Conservation (phyloP, 768 basidiomycete species). For the Gymnopilus dilepis region DNA sequence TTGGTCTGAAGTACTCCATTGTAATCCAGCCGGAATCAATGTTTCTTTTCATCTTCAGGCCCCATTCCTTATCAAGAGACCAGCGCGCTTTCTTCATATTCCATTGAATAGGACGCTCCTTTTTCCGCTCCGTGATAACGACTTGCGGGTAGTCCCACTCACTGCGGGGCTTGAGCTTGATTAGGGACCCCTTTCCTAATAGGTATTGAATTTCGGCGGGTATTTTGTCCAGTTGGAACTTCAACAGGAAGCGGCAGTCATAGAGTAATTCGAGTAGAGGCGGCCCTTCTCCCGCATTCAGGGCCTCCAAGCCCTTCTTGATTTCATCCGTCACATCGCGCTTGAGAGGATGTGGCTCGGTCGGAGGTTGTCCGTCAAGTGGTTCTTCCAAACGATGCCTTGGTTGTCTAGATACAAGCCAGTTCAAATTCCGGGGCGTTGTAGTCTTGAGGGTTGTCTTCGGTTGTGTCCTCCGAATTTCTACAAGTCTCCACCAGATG, state of each 20-base stretch:
- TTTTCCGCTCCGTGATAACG: slow-evolving; percentile 1
- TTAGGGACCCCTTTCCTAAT: neutral
- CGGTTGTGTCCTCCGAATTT: slow-evolving; percentile 31
- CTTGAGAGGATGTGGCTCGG: slow-evolving; percentile 31
- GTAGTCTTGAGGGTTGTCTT: slow-evolving; percentile 10
- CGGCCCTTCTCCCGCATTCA: slow-evolving; percentile 24
- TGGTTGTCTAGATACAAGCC: slow-evolving; percentile 69
- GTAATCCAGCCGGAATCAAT: slow-evolving; percentile 46
- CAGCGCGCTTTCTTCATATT: slow-evolving; percentile 3
- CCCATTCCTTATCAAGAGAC: slow-evolving; percentile 8
- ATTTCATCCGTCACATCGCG: slow-evolving; percentile 48
- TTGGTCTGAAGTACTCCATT: slow-evolving; percentile 25
- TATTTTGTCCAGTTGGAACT: slow-evolving; percentile 48
- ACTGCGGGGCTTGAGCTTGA: slow-evolving; percentile 17
- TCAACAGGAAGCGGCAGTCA: slow-evolving; percentile 68
- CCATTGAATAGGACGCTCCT: slow-evolving; percentile 17
- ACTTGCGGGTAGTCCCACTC: slow-evolving; percentile 26
- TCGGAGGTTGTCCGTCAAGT: neutral
- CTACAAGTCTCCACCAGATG: slow-evolving; percentile 67
- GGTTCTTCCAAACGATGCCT: slow-evolving; percentile 36
- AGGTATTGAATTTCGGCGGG: slow-evolving; percentile 40
- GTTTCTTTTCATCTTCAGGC: slow-evolving; percentile 13
- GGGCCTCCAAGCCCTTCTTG: slow-evolving; percentile 16
- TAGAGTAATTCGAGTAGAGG: slow-evolving; percentile 51
- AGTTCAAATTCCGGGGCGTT: slow-evolving; percentile 40